Evolutionary conservation across 2,329 filamentous ascomycete genomes (phyloP).

Genomic region (Penicillium concentricum): DNA sequence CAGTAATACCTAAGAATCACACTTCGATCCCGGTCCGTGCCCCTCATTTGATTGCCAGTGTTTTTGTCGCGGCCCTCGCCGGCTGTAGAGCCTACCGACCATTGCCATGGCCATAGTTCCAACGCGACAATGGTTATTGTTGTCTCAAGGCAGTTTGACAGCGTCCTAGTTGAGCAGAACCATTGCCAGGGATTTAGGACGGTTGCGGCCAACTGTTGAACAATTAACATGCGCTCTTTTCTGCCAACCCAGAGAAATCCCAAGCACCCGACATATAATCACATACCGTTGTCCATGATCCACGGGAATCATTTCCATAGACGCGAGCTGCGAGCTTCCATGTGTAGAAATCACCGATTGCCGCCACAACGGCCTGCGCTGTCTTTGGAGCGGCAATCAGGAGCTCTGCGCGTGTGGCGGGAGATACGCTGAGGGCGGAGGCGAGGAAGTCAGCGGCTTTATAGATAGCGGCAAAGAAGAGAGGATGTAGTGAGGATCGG

Average conservation of each 20-base stretch:
- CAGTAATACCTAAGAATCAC: constrained; percentile 27
- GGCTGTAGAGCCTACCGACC: constrained; percentile 50
- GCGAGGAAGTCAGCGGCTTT: constrained; percentile 59
- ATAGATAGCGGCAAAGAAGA: constrained; percentile 77
- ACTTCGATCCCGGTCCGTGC: constrained; percentile 10
- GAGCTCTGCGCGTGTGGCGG: constrained; percentile 61
- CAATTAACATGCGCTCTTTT: constrained; percentile 17
- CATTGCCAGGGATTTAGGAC: constrained; percentile 88
- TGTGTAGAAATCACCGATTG: constrained; percentile 78
- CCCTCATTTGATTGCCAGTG: constrained; percentile 7
- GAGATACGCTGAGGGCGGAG: constrained; percentile 53
- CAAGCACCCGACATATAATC: constrained; percentile 4
- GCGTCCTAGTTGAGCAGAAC: constrained; percentile 89
- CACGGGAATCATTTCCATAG: constrained; percentile 64
- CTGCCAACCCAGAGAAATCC: background rate
- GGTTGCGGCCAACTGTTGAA: constrained; percentile 64
- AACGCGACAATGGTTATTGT: constrained; percentile 78
- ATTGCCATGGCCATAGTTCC: constrained; percentile 82
- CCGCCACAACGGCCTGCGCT: constrained; percentile 74
- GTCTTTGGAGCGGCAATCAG: constrained; percentile 72
- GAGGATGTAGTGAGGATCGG: constrained; percentile 87
- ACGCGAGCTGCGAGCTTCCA: constrained; percentile 76
- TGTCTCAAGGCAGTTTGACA: constrained; percentile 94
- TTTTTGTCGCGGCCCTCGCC: constrained; percentile 29
- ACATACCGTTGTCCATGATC: constrained; percentile 67